phyloP scores from a whole-genome alignment of 139 green algal species.

The Chlamydomonas sphaeroides region DNA sequence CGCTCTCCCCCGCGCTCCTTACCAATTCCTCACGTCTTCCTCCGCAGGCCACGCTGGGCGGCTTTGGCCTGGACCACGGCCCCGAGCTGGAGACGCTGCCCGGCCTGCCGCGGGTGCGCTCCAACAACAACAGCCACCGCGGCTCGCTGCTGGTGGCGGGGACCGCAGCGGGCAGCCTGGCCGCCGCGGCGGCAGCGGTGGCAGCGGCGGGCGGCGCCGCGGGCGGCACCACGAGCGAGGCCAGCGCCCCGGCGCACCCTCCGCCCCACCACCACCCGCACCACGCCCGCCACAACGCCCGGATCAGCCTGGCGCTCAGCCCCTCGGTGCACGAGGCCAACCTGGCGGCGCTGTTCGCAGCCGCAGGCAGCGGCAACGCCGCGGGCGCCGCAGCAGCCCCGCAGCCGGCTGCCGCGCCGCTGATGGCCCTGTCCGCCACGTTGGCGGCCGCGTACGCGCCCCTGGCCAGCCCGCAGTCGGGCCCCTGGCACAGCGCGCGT shows the following conservation, averaged over 20 bases:
- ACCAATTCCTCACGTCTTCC: too few species aligned
- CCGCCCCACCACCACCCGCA: too few species aligned
- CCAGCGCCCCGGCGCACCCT: neutral
- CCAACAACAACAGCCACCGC: neutral
- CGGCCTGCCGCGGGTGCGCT: neutral
- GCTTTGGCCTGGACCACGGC: neutral
- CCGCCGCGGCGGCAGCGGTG: neutral
- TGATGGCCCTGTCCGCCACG: too few species aligned
- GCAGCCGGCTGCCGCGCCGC: too few species aligned
- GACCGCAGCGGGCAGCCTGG: neutral
- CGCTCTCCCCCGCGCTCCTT: too few species aligned
- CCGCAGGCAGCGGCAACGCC: neutral
- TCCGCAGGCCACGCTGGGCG: slow-evolving; percentile 21
- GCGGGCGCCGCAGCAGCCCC: neutral
- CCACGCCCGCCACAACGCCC: too few species aligned
- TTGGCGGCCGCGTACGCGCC: too few species aligned
- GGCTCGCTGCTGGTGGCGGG: neutral
- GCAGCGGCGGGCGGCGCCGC: neutral
- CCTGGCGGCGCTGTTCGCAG: slow-evolving; percentile 22
- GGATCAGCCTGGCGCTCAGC: neutral
- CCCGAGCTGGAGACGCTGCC: slow-evolving; percentile 4
- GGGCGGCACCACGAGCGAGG: too few species aligned
- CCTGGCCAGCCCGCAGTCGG: too few species aligned
- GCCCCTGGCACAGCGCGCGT: too few species aligned
- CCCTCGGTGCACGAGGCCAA: slow-evolving; percentile 23